phyloP scores from a whole-genome alignment of 176 grass and related monocot genomes.

The Echinochloa phyllopogon region DNA sequence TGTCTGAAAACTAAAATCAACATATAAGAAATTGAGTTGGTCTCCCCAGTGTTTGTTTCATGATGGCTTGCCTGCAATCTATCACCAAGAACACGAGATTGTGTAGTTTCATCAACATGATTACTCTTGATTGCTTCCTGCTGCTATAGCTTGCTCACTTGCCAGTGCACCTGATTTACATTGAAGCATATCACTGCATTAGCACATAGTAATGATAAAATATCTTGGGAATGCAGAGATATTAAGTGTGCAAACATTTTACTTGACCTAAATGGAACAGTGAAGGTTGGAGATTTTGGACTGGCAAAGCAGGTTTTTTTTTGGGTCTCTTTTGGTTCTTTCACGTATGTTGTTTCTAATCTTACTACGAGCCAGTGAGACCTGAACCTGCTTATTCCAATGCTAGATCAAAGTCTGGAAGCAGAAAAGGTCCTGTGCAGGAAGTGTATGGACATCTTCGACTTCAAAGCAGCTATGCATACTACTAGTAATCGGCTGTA shows the following conservation, averaged over 20 bases:
- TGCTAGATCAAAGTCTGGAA: slow-evolving; percentile 57
- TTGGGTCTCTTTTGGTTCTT: not conserved
- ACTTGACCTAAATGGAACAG: slow-evolving; percentile 59
- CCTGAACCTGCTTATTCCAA: not conserved
- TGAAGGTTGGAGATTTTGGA: slow-evolving; percentile 74
- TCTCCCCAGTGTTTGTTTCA: not conserved
- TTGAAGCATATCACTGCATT: not conserved
- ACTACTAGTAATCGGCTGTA: too few relatives aligned
- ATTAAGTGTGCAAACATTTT: slow-evolving; percentile 84
- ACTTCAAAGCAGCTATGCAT: not conserved
- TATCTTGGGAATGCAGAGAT: slow-evolving; percentile 47
- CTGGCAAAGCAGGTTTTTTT: slow-evolving; percentile 57
- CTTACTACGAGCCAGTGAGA: not conserved
- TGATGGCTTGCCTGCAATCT: not conserved
- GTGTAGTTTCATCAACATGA: not conserved
- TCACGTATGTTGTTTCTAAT: not conserved
- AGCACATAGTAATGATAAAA: not conserved
- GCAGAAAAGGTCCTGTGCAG: slow-evolving; percentile 54
- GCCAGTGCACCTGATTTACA: not conserved
- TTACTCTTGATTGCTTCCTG: not conserved
- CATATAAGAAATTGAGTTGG: not conserved
- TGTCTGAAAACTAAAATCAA: not conserved
- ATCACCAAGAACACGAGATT: not conserved
- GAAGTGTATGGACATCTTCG: slow-evolving; percentile 57
- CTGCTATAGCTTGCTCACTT: not conserved